phyloP scores from a whole-genome alignment of 352 stramenopile genomes.

The Globisporangium canariense region DNA sequence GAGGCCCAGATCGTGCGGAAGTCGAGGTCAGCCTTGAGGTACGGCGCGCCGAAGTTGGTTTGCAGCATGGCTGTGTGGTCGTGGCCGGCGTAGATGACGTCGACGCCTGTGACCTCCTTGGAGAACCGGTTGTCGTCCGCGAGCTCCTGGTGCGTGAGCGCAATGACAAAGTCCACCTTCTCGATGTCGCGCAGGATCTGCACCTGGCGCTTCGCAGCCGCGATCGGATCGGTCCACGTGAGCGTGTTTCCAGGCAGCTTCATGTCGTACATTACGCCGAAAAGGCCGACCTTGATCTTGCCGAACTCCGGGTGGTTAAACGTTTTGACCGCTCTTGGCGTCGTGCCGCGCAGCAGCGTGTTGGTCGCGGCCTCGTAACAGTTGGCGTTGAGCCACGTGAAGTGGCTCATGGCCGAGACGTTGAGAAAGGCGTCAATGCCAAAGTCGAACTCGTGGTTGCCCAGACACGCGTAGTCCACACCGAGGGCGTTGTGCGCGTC shows the following conservation, averaged over 20 bases:
- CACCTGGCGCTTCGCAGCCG: conserved; percentile 49
- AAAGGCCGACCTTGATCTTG: conserved; percentile 56
- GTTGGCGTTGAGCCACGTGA: conserved; percentile 77
- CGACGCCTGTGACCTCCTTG: conserved; percentile 55
- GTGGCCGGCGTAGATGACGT: conserved; percentile 70
- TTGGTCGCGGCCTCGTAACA: conserved; percentile 49
- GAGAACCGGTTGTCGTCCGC: conserved; percentile 71
- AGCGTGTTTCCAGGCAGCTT: conserved; percentile 55
- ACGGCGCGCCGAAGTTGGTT: conserved; percentile 66
- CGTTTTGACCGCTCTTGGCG: conserved; percentile 44
- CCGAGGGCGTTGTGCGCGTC: conserved; percentile 73
- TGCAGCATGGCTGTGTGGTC: conserved; percentile 76
- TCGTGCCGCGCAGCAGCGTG: conserved; percentile 50
- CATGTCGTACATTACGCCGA: conserved; percentile 82
- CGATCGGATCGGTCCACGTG: conserved; percentile 66
- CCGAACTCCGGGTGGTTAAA: conserved; percentile 38
- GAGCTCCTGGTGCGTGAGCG: conserved; percentile 65
- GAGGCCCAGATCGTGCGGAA: conserved; percentile 69
- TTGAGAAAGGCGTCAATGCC: conserved; percentile 75
- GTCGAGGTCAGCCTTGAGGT: conserved; percentile 71
- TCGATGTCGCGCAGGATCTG: conserved; percentile 30
- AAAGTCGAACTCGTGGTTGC: conserved; percentile 84
- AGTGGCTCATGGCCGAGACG: conserved; percentile 50
- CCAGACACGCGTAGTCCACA: conserved; percentile 68
- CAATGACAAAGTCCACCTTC: conserved; percentile 70